Evolutionary conservation across 208 protist genomes (phyloP), one percentile per base, ranked within the genome.

Genomic region (Leishmania lainsoni): DNA sequence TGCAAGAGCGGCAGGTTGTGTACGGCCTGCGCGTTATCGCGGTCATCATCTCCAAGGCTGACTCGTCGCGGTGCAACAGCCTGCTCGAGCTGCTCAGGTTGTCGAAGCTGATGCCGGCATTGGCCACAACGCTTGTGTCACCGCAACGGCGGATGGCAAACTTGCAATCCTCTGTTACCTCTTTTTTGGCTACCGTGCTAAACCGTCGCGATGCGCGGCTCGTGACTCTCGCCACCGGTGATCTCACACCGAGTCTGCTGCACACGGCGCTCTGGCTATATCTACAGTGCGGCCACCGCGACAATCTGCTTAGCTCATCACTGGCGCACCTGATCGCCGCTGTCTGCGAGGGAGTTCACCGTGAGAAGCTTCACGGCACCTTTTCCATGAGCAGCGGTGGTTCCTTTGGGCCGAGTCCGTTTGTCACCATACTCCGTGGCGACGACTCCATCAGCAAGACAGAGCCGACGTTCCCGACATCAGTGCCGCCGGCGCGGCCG

Each of bases 221-320:
- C 20, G 49, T 89, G 26, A 1, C 75, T 48, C 75, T 89, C 16
- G 69, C 84, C 22, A 42, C 81, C 39, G 56, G 73, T 32, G 45
- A 71, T 35, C 52, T 29, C 6, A 49, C 73, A 3, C 54, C 78
- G n/a, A 81, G 59, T 45, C 42, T 92, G 1, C 68, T 96, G 35
- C 81, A 93, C 16, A 73, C 72, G 20, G 81, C 83, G 4, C n/a
- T 95, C 66, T 22, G 32, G 61, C 86, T 89, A n/a, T 90, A 90
- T 35, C 66, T 95, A 65, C 61, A 76, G 39, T 89, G 82, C 56
- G 51, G 83, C 56, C 85, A 78, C 22, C 84, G 90, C 45, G 83
- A 89, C 85, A 95, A 92, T 56, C 66, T 96, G 32, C 80, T 96
- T 17, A 81, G 72, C 66, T 83, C 87, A 12, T 83, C 93, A 5